A percentile compares a stretch with the other conserved stretches of the same genome.
Conservation (phyloP, 768 basidiomycete genomes). For the Collybia sp. region DNA sequence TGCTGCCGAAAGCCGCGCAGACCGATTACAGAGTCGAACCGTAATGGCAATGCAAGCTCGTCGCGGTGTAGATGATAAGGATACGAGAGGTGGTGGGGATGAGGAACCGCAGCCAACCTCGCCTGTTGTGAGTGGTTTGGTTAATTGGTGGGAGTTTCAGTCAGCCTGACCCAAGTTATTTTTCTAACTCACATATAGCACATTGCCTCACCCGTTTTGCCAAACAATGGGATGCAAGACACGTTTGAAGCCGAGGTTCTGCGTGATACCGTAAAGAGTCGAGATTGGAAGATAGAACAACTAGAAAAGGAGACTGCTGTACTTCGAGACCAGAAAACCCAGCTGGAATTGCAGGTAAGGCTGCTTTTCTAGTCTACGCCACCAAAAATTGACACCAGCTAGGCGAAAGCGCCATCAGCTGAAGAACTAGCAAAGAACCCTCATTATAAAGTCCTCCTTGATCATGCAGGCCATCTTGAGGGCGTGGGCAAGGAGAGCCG, state of each 20-base stretch:
- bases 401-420: conserved; percentile 39
- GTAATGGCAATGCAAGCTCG: conserved; percentile 43
- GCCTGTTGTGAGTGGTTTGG: conserved; percentile 69
- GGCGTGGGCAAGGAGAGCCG: conserved; percentile 32
- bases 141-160: conserved; percentile 62
- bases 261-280: conserved; percentile 35
- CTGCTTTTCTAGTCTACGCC: neutral
- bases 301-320: conserved; percentile 40
- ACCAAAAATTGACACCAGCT: conserved; percentile 1
- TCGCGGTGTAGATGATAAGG: conserved; percentile 18
- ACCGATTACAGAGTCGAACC: conserved; percentile 52
- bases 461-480: conserved; percentile 47
- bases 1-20: conserved; percentile 55
- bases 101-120: conserved; percentile 55
- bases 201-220: conserved; percentile 19
- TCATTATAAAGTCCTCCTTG: conserved; percentile 52
- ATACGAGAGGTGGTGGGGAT: conserved; percentile 29
- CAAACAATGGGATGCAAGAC: conserved; percentile 34
- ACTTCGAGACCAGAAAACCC: conserved; percentile 40
- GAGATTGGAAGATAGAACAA: conserved; percentile 41
- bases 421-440: conserved; percentile 42
- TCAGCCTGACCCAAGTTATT: conserved; percentile 33
- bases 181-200: conserved; percentile 45
- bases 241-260: conserved; percentile 29
- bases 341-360: conserved; percentile 41